These are phyloP conservation scores for Fusarium fracticaudum DNA, from an alignment of 2,329 filamentous ascomycete species.

Conservation along the genomic window DNA sequence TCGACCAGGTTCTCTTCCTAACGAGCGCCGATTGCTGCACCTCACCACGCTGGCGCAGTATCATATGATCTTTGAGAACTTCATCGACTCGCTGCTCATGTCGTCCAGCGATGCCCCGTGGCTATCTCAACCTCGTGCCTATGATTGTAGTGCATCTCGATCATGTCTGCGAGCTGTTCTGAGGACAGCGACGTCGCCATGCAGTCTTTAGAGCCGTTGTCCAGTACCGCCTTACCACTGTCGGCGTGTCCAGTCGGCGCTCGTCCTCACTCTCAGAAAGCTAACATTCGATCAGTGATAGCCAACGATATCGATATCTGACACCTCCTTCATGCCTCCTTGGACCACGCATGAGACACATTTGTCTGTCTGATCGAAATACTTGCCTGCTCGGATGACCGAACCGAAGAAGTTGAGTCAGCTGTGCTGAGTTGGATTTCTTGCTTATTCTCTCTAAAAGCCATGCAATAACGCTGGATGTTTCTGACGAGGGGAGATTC, in stretches of 20 bases:
- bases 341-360: background rate
- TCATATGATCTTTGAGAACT: background rate
- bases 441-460: no score
- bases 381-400: accelerated
- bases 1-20: background rate
- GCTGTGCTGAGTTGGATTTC: accelerated
- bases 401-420: background rate
- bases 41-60: background rate
- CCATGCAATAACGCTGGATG: no score
- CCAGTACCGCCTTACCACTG: accelerated
- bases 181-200: background rate
- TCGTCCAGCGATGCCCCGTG: background rate
- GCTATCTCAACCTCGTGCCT: background rate
- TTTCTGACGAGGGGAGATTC: no score
- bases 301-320: background rate
- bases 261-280: background rate
- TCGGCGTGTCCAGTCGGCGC: accelerated
- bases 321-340: background rate
- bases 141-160: background rate
- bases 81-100: background rate
- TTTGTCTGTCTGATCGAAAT: background rate
- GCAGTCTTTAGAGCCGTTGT: background rate
- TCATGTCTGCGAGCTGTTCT: background rate
- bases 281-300: no score
- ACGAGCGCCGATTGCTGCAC: background rate